phyloP scores from a whole-genome alignment of 176 grass and related monocot species.

The Eragrostis curvula region DNA sequence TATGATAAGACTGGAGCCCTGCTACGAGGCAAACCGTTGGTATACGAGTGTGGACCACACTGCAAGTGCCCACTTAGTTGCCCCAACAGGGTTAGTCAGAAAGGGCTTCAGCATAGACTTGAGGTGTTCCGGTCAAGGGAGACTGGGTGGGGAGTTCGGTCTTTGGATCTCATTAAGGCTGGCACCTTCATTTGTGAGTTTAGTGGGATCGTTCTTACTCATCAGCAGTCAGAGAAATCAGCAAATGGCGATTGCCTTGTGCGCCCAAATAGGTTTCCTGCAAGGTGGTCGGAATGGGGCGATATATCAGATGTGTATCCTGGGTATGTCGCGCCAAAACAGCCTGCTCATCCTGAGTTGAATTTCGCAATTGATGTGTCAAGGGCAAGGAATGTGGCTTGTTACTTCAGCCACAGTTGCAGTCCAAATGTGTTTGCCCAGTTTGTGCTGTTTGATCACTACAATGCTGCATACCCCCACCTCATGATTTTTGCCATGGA shows the following conservation, averaged over 20 bases:
- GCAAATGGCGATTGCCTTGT: constrained; percentile 80
- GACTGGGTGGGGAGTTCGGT: constrained; percentile 95
- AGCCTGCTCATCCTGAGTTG: constrained; percentile 56
- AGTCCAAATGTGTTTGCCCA: constrained; percentile 96
- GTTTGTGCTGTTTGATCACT: constrained; percentile 93
- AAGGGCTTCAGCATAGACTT: constrained; percentile 70
- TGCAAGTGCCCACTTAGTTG: constrained; percentile 84
- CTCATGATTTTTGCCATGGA: constrained; percentile 97
- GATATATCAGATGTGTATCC: constrained; percentile 90
- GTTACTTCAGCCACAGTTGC: constrained; percentile 98
- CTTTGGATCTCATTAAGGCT: constrained; percentile 92
- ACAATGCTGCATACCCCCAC: constrained; percentile 80
- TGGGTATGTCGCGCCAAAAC: constrained; percentile 65
- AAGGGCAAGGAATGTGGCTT: constrained; percentile 90
- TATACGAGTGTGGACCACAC: constrained; percentile 84
- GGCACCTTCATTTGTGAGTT: constrained; percentile 93
- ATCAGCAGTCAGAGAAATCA: constrained; percentile 70
- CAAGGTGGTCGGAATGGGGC: constrained; percentile 94
- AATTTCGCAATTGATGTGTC: constrained; percentile 94
- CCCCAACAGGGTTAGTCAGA: constrained; percentile 92
- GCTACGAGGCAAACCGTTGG: constrained; percentile 79
- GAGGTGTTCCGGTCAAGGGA: constrained; percentile 94
- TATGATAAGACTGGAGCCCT: constrained; percentile 78
- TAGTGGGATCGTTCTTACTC: constrained; percentile 86
- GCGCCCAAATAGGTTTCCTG: constrained; percentile 77